Conservation (phyloP, 1,284 basidiomycete genomes). For the Ustilago esculenta region DNA sequence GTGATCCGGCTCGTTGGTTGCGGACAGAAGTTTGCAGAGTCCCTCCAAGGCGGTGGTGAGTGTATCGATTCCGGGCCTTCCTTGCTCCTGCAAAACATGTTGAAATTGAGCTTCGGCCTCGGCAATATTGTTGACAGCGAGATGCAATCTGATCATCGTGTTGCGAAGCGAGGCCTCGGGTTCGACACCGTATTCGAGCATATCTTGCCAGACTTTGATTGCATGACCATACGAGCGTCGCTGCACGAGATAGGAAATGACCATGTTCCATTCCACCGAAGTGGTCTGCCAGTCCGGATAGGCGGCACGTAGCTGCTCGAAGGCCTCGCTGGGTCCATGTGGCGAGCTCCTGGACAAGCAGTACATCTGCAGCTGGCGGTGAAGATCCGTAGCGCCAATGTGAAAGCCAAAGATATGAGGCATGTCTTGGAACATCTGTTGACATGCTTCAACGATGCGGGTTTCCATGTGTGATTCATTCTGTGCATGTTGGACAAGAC, state of each 20-base stretch:
- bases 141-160: slow-evolving; percentile 17
- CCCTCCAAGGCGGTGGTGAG: slow-evolving; percentile 23
- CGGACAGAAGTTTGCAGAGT: slow-evolving; percentile 3
- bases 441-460: slow-evolving; percentile 10
- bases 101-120: slow-evolving; percentile 9
- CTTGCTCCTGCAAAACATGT: background rate
- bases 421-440: slow-evolving; percentile 36
- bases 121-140: slow-evolving; percentile 1
- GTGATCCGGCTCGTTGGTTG: background rate
- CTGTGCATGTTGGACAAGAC: slow-evolving; percentile 13
- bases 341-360: background rate
- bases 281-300: slow-evolving; percentile 35
- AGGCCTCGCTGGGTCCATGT: slow-evolving; percentile 14
- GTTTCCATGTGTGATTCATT: background rate
- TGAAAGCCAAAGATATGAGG: slow-evolving; percentile 22
- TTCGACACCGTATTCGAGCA: slow-evolving; percentile 6
- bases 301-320: slow-evolving; percentile 14
- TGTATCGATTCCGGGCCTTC: slow-evolving; percentile 6
- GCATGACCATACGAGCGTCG: slow-evolving; percentile 11
- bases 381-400: slow-evolving; percentile 26
- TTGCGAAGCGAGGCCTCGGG: slow-evolving; percentile 7
- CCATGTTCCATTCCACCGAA: slow-evolving; percentile 40
- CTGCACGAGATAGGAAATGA: slow-evolving; percentile 20
- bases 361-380: slow-evolving; percentile 23
- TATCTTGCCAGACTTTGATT: slow-evolving; percentile 17